Conservation (phyloP, 495 filamentous ascomycete species). For the Cercophora samala region DNA sequence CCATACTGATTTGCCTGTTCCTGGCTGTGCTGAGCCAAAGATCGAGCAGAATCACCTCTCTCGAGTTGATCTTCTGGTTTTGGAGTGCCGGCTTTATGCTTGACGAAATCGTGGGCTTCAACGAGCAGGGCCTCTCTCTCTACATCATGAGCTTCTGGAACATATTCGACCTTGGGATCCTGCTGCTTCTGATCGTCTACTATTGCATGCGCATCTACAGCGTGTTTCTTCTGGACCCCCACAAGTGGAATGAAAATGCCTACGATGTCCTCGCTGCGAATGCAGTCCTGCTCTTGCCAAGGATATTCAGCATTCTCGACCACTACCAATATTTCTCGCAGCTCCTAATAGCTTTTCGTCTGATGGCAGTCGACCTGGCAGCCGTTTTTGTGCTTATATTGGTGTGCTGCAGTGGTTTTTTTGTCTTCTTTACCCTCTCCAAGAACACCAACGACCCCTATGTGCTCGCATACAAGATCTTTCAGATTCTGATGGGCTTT, state of each 20-base stretch:
- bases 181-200: slow-evolving; percentile 81
- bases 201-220: slow-evolving; percentile 86
- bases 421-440: slow-evolving; percentile 85
- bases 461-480: slow-evolving; percentile 78
- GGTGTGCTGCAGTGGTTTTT: slow-evolving; percentile 87
- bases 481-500: slow-evolving; percentile 90
- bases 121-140: slow-evolving; percentile 87
- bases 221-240: slow-evolving; percentile 67
- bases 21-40: slow-evolving; percentile 68
- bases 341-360: slow-evolving; percentile 83
- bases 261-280: slow-evolving; percentile 89
- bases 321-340: slow-evolving; percentile 95
- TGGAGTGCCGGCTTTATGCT: slow-evolving; percentile 97
- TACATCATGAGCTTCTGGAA: slow-evolving; percentile 99
- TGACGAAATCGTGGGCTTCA: slow-evolving; percentile 89
- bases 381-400: slow-evolving; percentile 79
- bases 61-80: slow-evolving; percentile 91
- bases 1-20: slow-evolving; percentile 77
- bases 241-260: slow-evolving; percentile 69
- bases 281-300: slow-evolving; percentile 82
- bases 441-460: slow-evolving; percentile 58
- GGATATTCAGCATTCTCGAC: slow-evolving; percentile 86
- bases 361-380: slow-evolving; percentile 85
- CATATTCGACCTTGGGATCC: slow-evolving; percentile 83
- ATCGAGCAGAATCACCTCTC: slow-evolving; percentile 68